Base-by-base conservation (phyloP, 441 rosid genomes). In the Pelargonium fulgidum region DNA sequence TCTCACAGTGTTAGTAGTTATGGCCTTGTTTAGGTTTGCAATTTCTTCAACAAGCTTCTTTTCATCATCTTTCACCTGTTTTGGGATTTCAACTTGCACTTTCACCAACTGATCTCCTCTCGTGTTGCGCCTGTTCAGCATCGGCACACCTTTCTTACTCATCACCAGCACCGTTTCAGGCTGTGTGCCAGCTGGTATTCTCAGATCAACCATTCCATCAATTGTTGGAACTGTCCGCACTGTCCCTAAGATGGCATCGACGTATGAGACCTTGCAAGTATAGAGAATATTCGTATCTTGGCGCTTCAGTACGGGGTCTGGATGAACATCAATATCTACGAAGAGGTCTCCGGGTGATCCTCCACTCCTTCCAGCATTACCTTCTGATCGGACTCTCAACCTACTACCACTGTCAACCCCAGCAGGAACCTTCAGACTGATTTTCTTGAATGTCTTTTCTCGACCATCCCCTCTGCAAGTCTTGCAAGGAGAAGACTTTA, bases 51-150 rank as follows among this genome's bases (percentile, higher is more conserved):
- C 69, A 14, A 92, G 96, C 74, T 84, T 87, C 79, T 83, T 86
- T 83, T 94, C 99, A 62, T 90, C 96, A n/a, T 81, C 79, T 77
- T 91, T 86, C 84, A 94, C 73, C 70, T 90, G 79, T 78, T 94
- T 94, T 0, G 99, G 99, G 69, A 94, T 94, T 80, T 94, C 99
- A 0, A 94, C 90, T 72, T 90, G 99, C 22, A 94, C 93, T 7
- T 96, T 89, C 10, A 94, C 99, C 84, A 94, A 73, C 79, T 90
- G 98, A 74, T 94, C 99, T 8, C 98, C 99, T 71, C 98, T 89
- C 89, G 78, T 85, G 80, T 85, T 90, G 77, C 81, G 89, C 83
- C 86, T 94, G 74, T 87, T 94, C 73, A 94, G 80, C 36, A 90
- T 85, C 0, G 97, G 97, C 33, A 94, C 93, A 13, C 99, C 98